A percentile compares a stretch with the other conserved stretches of the same genome.
phyloP scores from a whole-genome alignment of 176 grass and related monocot genomes.

The Urochloa ruziziensis region DNA sequence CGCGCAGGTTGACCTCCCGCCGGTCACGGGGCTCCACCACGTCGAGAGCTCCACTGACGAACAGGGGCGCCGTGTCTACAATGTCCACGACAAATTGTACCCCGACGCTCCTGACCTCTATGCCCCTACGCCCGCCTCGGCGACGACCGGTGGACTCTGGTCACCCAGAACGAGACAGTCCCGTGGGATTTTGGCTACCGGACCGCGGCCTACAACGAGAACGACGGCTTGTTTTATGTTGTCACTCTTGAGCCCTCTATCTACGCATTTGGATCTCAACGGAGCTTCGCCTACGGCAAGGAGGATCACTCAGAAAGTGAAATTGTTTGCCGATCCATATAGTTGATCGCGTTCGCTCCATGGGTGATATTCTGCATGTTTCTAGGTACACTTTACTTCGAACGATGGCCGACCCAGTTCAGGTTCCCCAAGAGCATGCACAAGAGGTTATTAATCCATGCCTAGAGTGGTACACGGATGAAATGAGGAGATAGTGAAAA shows the following conservation, averaged over 20 bases:
- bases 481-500: background rate
- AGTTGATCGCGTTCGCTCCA: too few relatives aligned
- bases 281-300: background rate
- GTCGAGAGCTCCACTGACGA: background rate
- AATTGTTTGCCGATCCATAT: too few relatives aligned
- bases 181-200: background rate
- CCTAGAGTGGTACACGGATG: background rate
- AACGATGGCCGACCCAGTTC: too few relatives aligned
- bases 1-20: background rate
- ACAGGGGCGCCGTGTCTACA: too few relatives aligned
- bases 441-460: background rate
- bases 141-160: background rate
- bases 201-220: background rate
- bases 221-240: background rate
- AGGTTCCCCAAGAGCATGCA: background rate
- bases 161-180: background rate
- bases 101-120: too few relatives aligned
- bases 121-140: background rate
- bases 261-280: background rate
- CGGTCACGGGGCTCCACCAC: background rate
- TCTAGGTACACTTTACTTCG: too few relatives aligned
- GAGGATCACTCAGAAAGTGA: too few relatives aligned
- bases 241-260: background rate
- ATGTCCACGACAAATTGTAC: too few relatives aligned
- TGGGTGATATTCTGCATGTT: too few relatives aligned